Evolutionary conservation across 1,139 yeast species (phyloP).

Genomic region (Pichia sp.): DNA sequence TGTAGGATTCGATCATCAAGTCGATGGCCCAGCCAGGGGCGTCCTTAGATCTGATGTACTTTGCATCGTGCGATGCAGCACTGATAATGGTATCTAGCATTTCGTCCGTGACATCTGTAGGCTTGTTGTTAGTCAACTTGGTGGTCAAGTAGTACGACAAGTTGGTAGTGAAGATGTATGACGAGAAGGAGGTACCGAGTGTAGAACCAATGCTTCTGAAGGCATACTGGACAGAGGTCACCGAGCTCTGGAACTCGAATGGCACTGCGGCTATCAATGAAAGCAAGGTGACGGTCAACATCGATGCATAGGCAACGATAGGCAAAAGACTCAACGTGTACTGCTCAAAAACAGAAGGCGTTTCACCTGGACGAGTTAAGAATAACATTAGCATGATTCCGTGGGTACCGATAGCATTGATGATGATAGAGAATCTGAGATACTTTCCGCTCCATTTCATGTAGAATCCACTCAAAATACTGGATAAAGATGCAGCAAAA

Average conservation of each 20-base stretch:
- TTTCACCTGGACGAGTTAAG: constrained; percentile 23
- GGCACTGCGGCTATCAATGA: constrained; percentile 54
- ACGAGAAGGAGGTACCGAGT: constrained; percentile 47
- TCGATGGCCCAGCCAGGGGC: constrained; percentile 40
- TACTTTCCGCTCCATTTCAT: constrained; percentile 39
- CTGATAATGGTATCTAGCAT: constrained; percentile 36
- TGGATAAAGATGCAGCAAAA: constrained; percentile 32
- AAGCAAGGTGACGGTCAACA: constrained; percentile 48
- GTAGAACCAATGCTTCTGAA: constrained; percentile 55
- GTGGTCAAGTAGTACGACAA: constrained; percentile 24
- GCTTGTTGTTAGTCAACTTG: constrained; percentile 27
- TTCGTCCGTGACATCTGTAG: constrained; percentile 31
- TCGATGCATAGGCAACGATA: constrained; percentile 42
- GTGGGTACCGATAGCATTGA: constrained; percentile 27
- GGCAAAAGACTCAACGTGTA: constrained; percentile 37
- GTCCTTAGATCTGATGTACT: constrained; percentile 32
- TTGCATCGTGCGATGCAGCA: constrained; percentile 43
- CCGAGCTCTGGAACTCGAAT: constrained; percentile 45
- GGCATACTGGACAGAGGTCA: constrained; percentile 53
- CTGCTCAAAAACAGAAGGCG: constrained; percentile 33
- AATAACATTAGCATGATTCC: constrained; percentile 27
- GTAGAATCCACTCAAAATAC: constrained; percentile 36
- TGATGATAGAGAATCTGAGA: constrained; percentile 27
- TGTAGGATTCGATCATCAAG: constrained; percentile 40
- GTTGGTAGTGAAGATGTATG: constrained; percentile 44